phyloP scores from a whole-genome alignment of 257 asterid genomes.

The Capsicum rhomboideum region DNA sequence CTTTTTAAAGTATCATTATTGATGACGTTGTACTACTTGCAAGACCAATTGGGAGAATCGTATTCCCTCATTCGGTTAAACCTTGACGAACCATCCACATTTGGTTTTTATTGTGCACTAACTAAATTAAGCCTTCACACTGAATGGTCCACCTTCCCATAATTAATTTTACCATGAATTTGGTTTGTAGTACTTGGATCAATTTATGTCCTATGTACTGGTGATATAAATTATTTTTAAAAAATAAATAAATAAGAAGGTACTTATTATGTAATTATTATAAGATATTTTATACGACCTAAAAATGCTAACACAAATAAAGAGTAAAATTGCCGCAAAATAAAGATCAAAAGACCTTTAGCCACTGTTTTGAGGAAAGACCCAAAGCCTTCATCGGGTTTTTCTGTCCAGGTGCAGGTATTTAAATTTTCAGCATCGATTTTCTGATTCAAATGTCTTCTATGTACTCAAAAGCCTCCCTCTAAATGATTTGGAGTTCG shows the following conservation, averaged over 20 bases:
- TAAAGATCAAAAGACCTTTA: not conserved
- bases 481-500: too few relatives aligned
- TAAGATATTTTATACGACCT: not conserved
- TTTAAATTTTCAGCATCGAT: not conserved
- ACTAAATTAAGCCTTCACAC: not conserved
- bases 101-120: not conserved
- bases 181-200: not conserved
- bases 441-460: not conserved
- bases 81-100: not conserved
- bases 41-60: constrained; percentile 6
- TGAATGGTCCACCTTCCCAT: not conserved
- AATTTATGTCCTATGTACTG: not conserved
- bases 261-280: not conserved
- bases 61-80: constrained; percentile 6
- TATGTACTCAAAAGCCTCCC: too few relatives aligned
- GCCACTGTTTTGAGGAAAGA: not conserved
- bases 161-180: not conserved
- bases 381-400: too few relatives aligned
- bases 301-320: too few relatives aligned
- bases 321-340: not conserved
- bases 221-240: not conserved
- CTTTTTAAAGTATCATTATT: not conserved
- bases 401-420: too few relatives aligned
- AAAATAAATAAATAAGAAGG: too few relatives aligned
- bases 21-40: constrained; percentile 2